Conservation (phyloP, 371 early-diverging fungal species). For the Mycotypha africana region DNA sequence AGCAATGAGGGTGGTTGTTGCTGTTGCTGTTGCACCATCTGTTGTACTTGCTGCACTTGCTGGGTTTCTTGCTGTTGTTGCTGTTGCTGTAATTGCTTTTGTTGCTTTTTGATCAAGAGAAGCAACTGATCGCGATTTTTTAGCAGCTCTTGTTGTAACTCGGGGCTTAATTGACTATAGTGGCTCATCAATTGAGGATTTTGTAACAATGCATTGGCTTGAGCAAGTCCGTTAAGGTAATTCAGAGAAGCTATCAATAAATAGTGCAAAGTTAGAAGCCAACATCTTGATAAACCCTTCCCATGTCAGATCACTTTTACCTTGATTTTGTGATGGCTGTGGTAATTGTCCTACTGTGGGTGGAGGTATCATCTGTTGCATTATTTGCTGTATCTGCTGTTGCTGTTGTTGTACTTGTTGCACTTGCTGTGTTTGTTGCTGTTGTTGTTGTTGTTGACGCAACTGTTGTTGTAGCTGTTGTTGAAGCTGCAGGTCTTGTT, state of each 20-base stretch:
- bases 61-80: no score
- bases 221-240: conserved; percentile 27
- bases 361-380: conserved; percentile 17
- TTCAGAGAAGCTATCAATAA: conserved; percentile 4
- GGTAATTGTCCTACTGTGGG: conserved; percentile 6
- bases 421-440: neutral
- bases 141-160: conserved; percentile 26
- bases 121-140: conserved; percentile 31
- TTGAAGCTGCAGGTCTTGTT: conserved; percentile 2
- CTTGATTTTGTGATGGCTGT: conserved; percentile 1
- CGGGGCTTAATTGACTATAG: conserved; percentile 32
- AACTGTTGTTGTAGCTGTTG: conserved; percentile 5
- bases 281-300: no score
- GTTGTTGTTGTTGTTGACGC: conserved; percentile 4
- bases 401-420: neutral
- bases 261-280: no score
- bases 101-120: conserved; percentile 21
- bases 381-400: conserved; percentile 5
- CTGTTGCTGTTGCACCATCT: neutral
- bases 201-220: conserved; percentile 30
- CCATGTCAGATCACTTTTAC: neutral
- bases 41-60: no score
- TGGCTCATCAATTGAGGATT: conserved; percentile 29
- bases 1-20: neutral
- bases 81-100: neutral